Base-by-base conservation (phyloP, 495 filamentous ascomycete genomes). In the Aspergillus coremiiformis region DNA sequence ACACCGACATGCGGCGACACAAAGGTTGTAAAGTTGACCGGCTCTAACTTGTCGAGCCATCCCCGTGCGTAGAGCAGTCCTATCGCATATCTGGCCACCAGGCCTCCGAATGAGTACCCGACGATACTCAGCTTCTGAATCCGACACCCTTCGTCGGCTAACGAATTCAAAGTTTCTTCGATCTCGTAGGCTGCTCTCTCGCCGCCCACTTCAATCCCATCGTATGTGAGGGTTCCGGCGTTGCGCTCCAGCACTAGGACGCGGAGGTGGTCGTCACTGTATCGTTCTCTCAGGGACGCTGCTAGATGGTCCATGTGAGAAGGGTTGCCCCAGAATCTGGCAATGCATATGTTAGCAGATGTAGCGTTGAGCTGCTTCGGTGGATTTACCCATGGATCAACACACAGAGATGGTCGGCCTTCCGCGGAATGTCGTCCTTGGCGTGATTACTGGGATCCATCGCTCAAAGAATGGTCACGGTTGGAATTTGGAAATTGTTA, bases 1-100 rank as follows among this genome's bases (percentile, higher is more conserved):
- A 92, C 88, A 17, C 92, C 92, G 0, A 96, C 79, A 69, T 96
- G 91, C 17, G 93, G 92, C 14, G 84, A 83, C 21, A 87, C 92
- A 67, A 97, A 96, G 1, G 90, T 94, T 3, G 87, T 88, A 64
- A 96, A 96, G 69, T 96, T 96, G 66, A 94, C 78, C 15, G 93
- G 90, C 61, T 88, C 73, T 15, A 96, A 68, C 49, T 78, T 77
- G 29, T 93, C 84, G 41, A 97, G 82, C 56, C 83, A 82, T 10
- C 89, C 89, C 52, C 84, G 85, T 33, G 85, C 84, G 60, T 87
- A 82, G 2, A 97, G 75, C 56, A 97, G 66, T 3, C 92, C 93
- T 49, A 96, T 78, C 2, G 87, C 85, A 75, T 96, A 97, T 56
- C 92, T 75, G 12, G 88, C 84, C 29, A 97, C 83, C 2, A 97